phyloP scores from a whole-genome alignment of 306 rosid species.

The Canavalia gladiata region DNA sequence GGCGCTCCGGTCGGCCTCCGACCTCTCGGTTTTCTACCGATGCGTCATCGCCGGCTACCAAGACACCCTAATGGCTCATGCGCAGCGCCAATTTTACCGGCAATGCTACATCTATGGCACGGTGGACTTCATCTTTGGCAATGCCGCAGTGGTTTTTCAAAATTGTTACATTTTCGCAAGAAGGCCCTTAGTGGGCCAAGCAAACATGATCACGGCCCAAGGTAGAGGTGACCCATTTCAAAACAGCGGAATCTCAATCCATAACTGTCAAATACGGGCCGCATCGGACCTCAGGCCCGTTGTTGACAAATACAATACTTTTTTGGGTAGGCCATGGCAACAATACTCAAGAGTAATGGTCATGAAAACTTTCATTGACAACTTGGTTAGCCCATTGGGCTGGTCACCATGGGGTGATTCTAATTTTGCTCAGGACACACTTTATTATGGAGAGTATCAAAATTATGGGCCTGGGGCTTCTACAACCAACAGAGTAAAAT shows the following conservation, averaged over 20 bases:
- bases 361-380: constrained; percentile 66
- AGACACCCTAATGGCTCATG: constrained; percentile 90
- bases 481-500: constrained; percentile 59
- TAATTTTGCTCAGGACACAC: constrained; percentile 57
- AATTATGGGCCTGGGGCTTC: constrained; percentile 78
- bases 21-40: constrained; percentile 77
- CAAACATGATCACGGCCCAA: constrained; percentile 89
- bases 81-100: constrained; percentile 85
- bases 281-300: constrained; percentile 70
- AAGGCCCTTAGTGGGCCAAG: constrained; percentile 81
- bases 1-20: constrained; percentile 85
- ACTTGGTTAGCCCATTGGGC: constrained; percentile 70
- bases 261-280: constrained; percentile 68
- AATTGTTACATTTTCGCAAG: constrained; percentile 66
- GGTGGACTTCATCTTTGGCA: constrained; percentile 85
- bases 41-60: constrained; percentile 81
- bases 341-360: constrained; percentile 69
- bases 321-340: constrained; percentile 90
- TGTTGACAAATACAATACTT: constrained; percentile 51
- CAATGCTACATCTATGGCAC: constrained; percentile 85
- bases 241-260: constrained; percentile 72
- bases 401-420: constrained; percentile 73
- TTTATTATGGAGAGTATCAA: constrained; percentile 73
- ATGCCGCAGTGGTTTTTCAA: constrained; percentile 83
- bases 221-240: constrained; percentile 83